phyloP scores from a whole-genome alignment of 371 early-diverging fungal species.

The Rhizopus stolonifer region DNA sequence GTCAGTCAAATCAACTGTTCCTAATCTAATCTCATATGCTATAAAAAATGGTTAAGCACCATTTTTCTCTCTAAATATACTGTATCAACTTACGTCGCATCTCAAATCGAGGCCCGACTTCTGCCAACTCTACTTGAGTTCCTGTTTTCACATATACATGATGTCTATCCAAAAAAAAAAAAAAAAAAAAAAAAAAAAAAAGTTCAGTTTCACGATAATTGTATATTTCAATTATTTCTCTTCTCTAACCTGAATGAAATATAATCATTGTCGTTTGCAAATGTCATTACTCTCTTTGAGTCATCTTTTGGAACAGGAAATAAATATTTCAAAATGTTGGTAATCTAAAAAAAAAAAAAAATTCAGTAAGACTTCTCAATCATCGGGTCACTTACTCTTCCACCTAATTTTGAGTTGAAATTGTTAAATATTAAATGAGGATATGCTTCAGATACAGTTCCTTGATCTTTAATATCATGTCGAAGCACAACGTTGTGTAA shows the following conservation, averaged over 20 bases:
- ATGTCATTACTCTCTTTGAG: constrained; percentile 95
- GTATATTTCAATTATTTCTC: not conserved
- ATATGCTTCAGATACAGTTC: constrained; percentile 94
- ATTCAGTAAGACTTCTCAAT: not conserved
- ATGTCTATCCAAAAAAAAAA: constrained; percentile 62
- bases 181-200: not conserved
- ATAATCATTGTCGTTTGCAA: constrained; percentile 93
- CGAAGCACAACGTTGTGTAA: constrained; percentile 96
- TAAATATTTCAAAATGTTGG: constrained; percentile 89
- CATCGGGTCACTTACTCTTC: constrained; percentile 74
- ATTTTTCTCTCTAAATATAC: not conserved
- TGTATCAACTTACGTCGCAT: constrained; percentile 19
- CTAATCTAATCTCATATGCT: constrained; percentile 93
- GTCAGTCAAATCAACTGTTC: constrained; percentile 92
- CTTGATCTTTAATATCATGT: constrained; percentile 95
- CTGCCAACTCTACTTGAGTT: constrained; percentile 90
- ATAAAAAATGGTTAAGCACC: constrained; percentile 3
- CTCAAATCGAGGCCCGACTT: constrained; percentile 95
- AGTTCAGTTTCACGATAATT: not conserved
- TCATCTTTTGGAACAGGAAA: constrained; percentile 98
- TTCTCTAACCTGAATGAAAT: constrained; percentile 83
- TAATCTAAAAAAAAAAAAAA: constrained; percentile 45
- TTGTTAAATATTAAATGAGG: constrained; percentile 96
- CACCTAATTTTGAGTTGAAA: constrained; percentile 88
- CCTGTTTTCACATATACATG: constrained; percentile 90